Evolutionary conservation across 495 filamentous ascomycete genomes (phyloP), one percentile per base, ranked within the genome.

Genomic region (Aspergillus ellipticus): DNA sequence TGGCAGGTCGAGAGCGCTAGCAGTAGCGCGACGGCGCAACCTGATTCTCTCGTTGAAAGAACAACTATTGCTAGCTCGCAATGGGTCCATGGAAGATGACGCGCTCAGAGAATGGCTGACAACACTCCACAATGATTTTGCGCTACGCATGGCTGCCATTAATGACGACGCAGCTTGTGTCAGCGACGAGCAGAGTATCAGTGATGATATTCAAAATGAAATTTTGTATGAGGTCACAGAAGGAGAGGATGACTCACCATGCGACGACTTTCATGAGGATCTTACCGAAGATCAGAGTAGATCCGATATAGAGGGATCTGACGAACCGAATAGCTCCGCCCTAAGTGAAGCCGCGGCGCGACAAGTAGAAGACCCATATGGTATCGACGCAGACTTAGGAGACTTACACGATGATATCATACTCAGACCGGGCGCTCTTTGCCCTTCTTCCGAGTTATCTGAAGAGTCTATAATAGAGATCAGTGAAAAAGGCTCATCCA

Each of bases 91-190:
- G 83, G 80, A 89, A 29, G 84, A 82, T 6, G 73, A 74, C 4
- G 75, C 78, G 0, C 70, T 97, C 17, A 68, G 68, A 6, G 72
- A 72, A 17, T 94, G 89, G 80, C 66, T 97, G 51, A 76, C 73
- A 46, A 81, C 80, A 35, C 68, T 96, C 19, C 88, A 93, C 63
- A 82, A 81, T 49, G 88, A 96, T 49, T 96, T 96, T 65, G 79
- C 87, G 5, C 62, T 76, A 10, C 74, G 82, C 21, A 94, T 96
- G 90, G 75, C 80, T 53, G 75, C 79, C 16, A 79, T 89, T 37
- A 78, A 49, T 43, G 59, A 60, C 5, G 49, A 60, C 31, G 47
- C 45, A 60, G 54, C 6, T 66, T 79, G 26, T 54, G 62, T 24
- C 50, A 43, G 33, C 42, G 24, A n/a, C 48, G 53, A 11, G 52